Evolutionary conservation across 768 basidiomycete species (phyloP), one percentile per base, ranked within the genome.

Genomic region (Phylloporus arenicola): DNA sequence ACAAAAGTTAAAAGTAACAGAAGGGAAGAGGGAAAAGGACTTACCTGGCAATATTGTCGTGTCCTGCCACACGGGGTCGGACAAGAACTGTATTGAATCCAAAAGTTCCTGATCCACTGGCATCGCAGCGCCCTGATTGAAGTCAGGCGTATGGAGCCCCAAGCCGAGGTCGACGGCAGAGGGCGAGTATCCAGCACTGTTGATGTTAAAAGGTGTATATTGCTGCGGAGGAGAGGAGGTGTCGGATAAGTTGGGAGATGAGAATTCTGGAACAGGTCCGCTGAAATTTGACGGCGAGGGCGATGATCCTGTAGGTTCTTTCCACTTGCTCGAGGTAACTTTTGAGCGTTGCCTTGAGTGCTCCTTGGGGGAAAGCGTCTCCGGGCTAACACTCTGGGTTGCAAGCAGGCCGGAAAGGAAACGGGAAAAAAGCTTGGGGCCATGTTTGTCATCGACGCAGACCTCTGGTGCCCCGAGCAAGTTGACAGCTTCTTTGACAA

Each of bases 381-480:
- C 40, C 3, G 54, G 54, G 12, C 55, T 54, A 10, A 75, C 73
- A 64, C 71, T 75, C 17, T 80, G 80, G n/a, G 77, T 77, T 14
- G 78, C 78, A 8, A 92, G 75, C 5, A 92, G 74, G 31, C 82
- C 81, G 39, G 79, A 78, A 41, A 92, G 73, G 77, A 92, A 92
- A 43, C 80, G 82, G 0, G 89, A 80, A 64, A 89, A 91, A 6
- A 91, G 71, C 62, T 82, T 85, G 1, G 88, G 89, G 0, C 85
- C 86, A 60, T 92, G 88, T 16, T 82, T 82, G 24, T 87, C 84
- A 67, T 92, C 90, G 51, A 92, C 76, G 17, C 83, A 83, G 16
- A 92, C 79, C 48, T 84, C 81, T 6, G 84, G 77, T 0, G 83
- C 81, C 3, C 78, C 77, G 4, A 92, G 75, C 1, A 89, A 74